Conservation (phyloP, 352 stramenopile genomes). For the Phytophthora cajani region DNA sequence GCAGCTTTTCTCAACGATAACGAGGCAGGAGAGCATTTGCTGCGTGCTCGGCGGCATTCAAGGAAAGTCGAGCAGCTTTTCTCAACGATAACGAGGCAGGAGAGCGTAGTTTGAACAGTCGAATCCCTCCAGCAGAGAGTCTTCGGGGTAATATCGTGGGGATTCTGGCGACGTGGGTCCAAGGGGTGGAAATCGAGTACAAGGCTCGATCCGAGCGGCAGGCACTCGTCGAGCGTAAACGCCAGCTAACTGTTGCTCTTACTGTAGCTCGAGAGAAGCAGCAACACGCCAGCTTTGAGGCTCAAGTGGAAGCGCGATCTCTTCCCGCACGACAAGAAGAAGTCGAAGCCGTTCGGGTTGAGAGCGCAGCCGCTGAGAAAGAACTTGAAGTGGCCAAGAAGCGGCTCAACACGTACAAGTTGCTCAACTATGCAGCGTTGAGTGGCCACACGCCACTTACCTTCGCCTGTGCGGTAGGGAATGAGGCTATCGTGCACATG, state of each 20-base stretch:
- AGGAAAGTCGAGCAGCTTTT: constrained; percentile 9
- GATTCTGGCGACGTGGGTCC: constrained; percentile 72
- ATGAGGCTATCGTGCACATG: constrained; percentile 80
- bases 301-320: constrained; percentile 68
- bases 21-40: constrained; percentile 39
- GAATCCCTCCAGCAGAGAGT: constrained; percentile 41
- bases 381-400: constrained; percentile 55
- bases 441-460: constrained; percentile 78
- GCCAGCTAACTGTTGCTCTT: constrained; percentile 51
- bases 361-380: constrained; percentile 38
- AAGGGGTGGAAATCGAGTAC: constrained; percentile 81
- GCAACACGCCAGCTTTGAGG: constrained; percentile 54
- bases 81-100: constrained; percentile 3
- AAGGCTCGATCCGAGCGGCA: constrained; percentile 62
- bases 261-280: constrained; percentile 42
- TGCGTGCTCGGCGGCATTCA: constrained; percentile 38
- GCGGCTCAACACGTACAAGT: constrained; percentile 51
- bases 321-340: constrained; percentile 73
- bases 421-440: constrained; percentile 61
- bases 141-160: constrained; percentile 57
- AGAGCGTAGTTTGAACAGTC: constrained; percentile 19
- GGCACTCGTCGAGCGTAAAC: constrained; percentile 62
- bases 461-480: constrained; percentile 71
- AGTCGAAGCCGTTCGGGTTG: constrained; percentile 42
- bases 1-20: not conserved